These are phyloP conservation scores for Panicum hallii DNA, from an alignment of 202 grass and related monocot genomes.

Conservation along the genomic window DNA sequence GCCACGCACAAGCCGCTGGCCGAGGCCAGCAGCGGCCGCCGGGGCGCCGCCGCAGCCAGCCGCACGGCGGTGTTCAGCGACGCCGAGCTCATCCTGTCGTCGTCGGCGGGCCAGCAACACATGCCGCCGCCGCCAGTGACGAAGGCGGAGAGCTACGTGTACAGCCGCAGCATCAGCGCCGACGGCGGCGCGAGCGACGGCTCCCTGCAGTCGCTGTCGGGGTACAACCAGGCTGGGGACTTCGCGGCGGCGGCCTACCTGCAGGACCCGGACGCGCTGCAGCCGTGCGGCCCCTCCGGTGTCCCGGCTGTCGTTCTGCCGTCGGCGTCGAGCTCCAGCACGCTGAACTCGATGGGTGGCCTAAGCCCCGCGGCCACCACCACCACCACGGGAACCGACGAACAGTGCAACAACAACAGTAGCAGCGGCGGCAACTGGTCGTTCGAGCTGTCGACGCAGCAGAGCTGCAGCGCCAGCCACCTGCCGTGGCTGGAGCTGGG, in stretches of 20 bases:
- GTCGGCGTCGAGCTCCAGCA: conserved; percentile 61
- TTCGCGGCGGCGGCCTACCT: conserved; percentile 34
- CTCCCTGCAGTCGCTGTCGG: conserved; percentile 43
- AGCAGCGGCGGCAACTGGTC: neutral
- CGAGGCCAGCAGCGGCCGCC: neutral
- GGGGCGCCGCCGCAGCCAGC: neutral
- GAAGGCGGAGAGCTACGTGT: conserved; percentile 48
- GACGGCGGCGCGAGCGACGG: conserved; percentile 7
- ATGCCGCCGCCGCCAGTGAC: conserved; percentile 26
- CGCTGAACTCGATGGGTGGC: conserved; percentile 57
- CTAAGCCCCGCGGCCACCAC: conserved; percentile 47
- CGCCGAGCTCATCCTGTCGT: conserved; percentile 54
- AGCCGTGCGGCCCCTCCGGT: neutral
- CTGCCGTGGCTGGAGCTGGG: conserved; percentile 60
- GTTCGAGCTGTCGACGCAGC: conserved; percentile 34
- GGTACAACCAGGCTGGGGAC: conserved; percentile 9
- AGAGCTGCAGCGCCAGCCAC: conserved; percentile 3
- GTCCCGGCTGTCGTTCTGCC: conserved; percentile 41
- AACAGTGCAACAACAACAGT: conserved; percentile 43
- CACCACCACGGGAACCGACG: conserved; percentile 15
- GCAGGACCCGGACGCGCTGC: conserved; percentile 31
- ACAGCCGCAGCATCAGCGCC: conserved; percentile 14
- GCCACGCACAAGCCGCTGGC: conserved; percentile 61
- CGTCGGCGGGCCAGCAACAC: neutral
- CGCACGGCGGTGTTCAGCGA: conserved; percentile 54